phyloP scores from a whole-genome alignment of 441 rosid species.

The Populus hybrid region DNA sequence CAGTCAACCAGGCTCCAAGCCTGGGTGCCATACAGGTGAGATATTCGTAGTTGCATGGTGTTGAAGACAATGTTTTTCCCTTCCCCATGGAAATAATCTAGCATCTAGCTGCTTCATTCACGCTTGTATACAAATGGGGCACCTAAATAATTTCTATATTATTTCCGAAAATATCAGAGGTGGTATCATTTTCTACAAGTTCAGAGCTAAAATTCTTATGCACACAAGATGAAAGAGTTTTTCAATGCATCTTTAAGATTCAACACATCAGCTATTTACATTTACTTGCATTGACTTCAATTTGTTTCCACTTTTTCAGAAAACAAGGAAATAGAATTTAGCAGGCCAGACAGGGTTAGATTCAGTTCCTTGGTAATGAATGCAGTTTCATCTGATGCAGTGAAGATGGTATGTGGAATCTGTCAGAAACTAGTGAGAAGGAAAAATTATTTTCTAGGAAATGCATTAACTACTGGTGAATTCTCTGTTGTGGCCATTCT shows the following conservation, averaged over 20 bases:
- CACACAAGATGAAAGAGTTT: neutral
- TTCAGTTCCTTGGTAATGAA: slow-evolving; percentile 34
- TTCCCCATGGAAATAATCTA: neutral
- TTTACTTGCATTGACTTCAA: slow-evolving; percentile 1
- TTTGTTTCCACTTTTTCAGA: slow-evolving; percentile 25
- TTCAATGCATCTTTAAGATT: neutral
- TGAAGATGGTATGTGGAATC: slow-evolving; percentile 49
- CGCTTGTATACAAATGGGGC: neutral
- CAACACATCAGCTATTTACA: neutral
- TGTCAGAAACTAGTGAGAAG: slow-evolving; percentile 51
- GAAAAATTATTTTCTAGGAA: slow-evolving; percentile 40
- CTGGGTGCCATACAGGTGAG: slow-evolving; percentile 35
- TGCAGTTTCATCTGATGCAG: slow-evolving; percentile 28
- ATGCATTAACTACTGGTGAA: slow-evolving; percentile 33
- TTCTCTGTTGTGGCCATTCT: slow-evolving; percentile 53
- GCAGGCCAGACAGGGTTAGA: slow-evolving; percentile 45
- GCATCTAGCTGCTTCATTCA: neutral
- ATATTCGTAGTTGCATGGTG: neutral
- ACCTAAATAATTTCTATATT: neutral
- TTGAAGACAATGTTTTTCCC: neutral
- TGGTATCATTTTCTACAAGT: neutral
- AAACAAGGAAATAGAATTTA: slow-evolving; percentile 32
- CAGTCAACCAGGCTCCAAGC: slow-evolving; percentile 29
- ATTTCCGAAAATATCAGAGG: neutral
- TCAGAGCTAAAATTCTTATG: neutral